Evolutionary conservation across 2,329 filamentous ascomycete genomes (phyloP), one percentile per base, ranked within the genome.

Genomic region (Plenodomus biglobosus): DNA sequence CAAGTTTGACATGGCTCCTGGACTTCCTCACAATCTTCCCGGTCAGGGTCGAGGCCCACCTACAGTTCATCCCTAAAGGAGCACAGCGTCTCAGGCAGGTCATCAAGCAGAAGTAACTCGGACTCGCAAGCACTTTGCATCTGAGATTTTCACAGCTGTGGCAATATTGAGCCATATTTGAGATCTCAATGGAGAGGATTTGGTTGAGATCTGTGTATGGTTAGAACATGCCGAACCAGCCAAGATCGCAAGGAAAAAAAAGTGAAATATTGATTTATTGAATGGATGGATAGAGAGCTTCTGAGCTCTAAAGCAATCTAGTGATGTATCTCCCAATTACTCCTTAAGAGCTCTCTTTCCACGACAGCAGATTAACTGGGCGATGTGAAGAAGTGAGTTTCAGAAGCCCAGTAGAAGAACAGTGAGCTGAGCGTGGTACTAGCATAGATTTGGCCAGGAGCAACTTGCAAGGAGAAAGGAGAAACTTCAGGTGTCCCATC

Each of bases 91-190:
- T 85, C 39, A 74, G 82, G 10, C 71, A 75, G n/a, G 73, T 85
- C 1, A 81, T 78, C 5, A 83, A 81, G 55, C 75, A 82, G 59
- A 72, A 76, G 37, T 82, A 85, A 56, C 52, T 82, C 6, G 79
- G 80, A 52, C n/a, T n/a, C n/a, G n/a, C n/a, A n/a, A n/a, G n/a
- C n/a, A n/a, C n/a, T n/a, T n/a, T n/a, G n/a, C n/a, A n/a, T n/a
- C n/a, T n/a, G n/a, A n/a, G n/a, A n/a, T n/a, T n/a, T n/a, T n/a
- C n/a, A n/a, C n/a, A n/a, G n/a, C n/a, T n/a, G n/a, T n/a, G n/a
- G n/a, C n/a, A n/a, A n/a, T n/a, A n/a, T n/a, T n/a, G n/a, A n/a
- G n/a, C n/a, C n/a, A n/a, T n/a, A n/a, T n/a, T n/a, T n/a, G n/a
- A n/a, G n/a, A n/a, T n/a, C n/a, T n/a, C n/a, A n/a, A n/a, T n/a